These are phyloP conservation scores for Themeda triandra DNA, from an alignment of 176 grass and related monocot species.

Conservation along the genomic window DNA sequence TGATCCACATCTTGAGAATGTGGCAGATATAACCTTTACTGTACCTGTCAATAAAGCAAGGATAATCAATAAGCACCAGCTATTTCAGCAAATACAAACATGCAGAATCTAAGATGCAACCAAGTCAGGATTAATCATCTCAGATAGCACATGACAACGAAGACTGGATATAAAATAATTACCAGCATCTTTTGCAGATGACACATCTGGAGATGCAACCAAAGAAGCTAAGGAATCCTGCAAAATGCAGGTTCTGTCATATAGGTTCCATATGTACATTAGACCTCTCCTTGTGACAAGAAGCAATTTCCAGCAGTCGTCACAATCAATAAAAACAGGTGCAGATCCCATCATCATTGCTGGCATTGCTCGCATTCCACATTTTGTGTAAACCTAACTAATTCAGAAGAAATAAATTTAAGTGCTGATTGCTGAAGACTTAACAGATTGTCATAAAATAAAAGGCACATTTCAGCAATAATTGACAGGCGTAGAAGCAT, in stretches of 20 bases:
- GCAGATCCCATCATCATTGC: constrained; percentile 87
- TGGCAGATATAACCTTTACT: constrained; percentile 85
- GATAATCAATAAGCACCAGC: background rate
- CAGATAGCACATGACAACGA: constrained; percentile 2
- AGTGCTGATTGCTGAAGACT: background rate
- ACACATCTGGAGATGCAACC: constrained; percentile 51
- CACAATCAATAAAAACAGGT: constrained; percentile 89
- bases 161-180: constrained; percentile 25
- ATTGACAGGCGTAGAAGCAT: background rate
- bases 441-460: background rate
- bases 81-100: too few species aligned
- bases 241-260: constrained; percentile 70
- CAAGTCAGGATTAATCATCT: constrained; percentile 8
- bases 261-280: constrained; percentile 89
- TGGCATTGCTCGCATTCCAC: constrained; percentile 81
- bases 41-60: constrained; percentile 50
- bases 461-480: background rate
- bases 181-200: constrained; percentile 71
- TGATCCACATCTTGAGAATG: constrained; percentile 84
- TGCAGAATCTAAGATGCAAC: constrained; percentile 4
- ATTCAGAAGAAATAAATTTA: background rate
- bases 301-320: constrained; percentile 79
- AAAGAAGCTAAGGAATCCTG: constrained; percentile 77
- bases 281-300: constrained; percentile 82
- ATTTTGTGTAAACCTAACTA: constrained; percentile 90